These are phyloP conservation scores for Diaporthe helianthi DNA, from an alignment of 2,329 filamentous ascomycete species.

Conservation along the genomic window DNA sequence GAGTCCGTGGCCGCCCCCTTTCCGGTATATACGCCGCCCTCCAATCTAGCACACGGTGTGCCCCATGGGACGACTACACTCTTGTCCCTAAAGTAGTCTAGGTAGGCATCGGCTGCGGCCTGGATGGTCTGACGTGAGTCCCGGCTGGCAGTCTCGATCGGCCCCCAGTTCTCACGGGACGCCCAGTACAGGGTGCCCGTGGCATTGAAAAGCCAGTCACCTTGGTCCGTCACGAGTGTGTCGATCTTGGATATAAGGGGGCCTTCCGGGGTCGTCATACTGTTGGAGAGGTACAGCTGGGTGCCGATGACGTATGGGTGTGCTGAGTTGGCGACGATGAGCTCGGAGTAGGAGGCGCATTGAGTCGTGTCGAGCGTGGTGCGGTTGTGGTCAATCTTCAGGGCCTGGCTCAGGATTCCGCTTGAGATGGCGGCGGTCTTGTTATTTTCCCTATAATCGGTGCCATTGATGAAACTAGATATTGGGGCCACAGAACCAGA, in stretches of 20 bases:
- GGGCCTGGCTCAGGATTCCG: slow-evolving; percentile 43
- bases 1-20: slow-evolving; percentile 40
- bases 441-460: slow-evolving; percentile 45
- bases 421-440: slow-evolving; percentile 41
- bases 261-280: slow-evolving; percentile 26
- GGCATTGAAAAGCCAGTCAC: slow-evolving; percentile 50
- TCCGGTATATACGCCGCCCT: slow-evolving; percentile 47
- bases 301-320: slow-evolving; percentile 48
- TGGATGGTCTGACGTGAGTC: slow-evolving; percentile 45
- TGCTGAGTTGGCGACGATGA: slow-evolving; percentile 42
- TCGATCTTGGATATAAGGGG: slow-evolving; percentile 39
- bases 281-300: slow-evolving; percentile 43
- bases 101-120: slow-evolving; percentile 47
- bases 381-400: slow-evolving; percentile 47
- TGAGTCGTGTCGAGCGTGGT: slow-evolving; percentile 46
- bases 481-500: slow-evolving; percentile 36
- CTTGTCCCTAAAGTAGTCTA: slow-evolving; percentile 47
- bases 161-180: slow-evolving; percentile 44
- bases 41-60: slow-evolving; percentile 46
- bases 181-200: slow-evolving; percentile 46
- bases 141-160: slow-evolving; percentile 43
- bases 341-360: slow-evolving; percentile 48
- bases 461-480: slow-evolving; percentile 30
- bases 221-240: slow-evolving; percentile 45
- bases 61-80: slow-evolving; percentile 48